Conservation (phyloP, 495 filamentous ascomycete species). For the Chaetomidium leptoderma region DNA sequence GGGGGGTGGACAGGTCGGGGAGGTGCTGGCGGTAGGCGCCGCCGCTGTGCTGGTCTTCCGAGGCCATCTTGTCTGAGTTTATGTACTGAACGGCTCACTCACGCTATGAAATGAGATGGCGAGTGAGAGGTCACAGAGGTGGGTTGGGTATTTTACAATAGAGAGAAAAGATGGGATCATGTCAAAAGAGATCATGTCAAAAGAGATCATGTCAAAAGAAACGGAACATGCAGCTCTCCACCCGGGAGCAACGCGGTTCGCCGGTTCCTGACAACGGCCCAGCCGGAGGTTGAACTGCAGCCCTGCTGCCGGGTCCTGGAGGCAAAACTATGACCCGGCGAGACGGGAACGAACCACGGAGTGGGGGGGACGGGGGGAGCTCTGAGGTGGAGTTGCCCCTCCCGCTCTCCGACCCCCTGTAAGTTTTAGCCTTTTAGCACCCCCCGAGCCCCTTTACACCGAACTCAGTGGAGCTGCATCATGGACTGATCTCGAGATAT, state of each 20-base stretch:
- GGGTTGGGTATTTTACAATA: not conserved
- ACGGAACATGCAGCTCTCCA: not conserved
- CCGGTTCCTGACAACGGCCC: not conserved
- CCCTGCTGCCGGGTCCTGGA: conserved; percentile 12
- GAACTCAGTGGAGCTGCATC: too few relatives aligned
- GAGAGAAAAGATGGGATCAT: not conserved
- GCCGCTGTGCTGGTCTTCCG: conserved; percentile 5
- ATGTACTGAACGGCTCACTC: not conserved
- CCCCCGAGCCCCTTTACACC: too few relatives aligned
- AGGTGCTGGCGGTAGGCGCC: conserved; percentile 43
- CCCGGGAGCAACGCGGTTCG: conserved; percentile 1
- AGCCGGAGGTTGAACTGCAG: conserved; percentile 23
- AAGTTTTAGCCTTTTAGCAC: too few relatives aligned
- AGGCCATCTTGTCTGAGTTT: conserved; percentile 9
- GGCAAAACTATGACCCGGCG: conserved; percentile 30
- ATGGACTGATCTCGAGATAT: not conserved
- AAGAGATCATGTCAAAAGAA: not conserved
- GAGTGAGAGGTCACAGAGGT: not conserved
- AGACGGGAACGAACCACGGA: too few relatives aligned
- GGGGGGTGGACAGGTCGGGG: conserved; percentile 55
- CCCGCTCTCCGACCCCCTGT: too few relatives aligned
- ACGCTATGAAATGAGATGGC: not conserved
- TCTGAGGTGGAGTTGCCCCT: too few relatives aligned
- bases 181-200: not conserved
- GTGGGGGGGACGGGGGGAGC: too few relatives aligned